A percentile compares a stretch with the other conserved stretches of the same genome.
Conservation (phyloP, 2,329 filamentous ascomycete genomes). For the Penicillium janthinellum region DNA sequence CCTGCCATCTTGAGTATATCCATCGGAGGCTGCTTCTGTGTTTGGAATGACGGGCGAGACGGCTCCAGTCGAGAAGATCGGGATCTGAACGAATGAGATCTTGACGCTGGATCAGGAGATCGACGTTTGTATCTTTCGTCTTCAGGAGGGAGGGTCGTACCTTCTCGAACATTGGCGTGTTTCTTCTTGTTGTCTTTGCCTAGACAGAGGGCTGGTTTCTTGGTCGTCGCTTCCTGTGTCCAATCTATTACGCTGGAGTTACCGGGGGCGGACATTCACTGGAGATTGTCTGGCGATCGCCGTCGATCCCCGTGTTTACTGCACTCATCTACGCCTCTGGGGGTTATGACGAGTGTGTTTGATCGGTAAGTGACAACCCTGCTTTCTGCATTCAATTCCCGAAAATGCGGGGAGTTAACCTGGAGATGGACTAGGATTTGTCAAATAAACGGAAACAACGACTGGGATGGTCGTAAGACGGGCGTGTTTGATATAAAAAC, state of each 20-base stretch:
- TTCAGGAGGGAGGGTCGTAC: background rate
- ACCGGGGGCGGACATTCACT: slow-evolving; percentile 14
- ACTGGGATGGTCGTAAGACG: background rate
- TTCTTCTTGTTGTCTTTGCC: background rate
- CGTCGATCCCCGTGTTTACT: background rate
- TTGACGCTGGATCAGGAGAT: background rate
- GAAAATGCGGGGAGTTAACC: background rate
- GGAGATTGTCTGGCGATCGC: slow-evolving; percentile 9
- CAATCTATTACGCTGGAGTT: background rate
- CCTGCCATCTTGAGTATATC: background rate
- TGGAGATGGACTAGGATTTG: background rate
- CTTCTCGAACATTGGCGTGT: background rate
- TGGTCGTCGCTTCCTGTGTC: background rate
- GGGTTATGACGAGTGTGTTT: background rate
- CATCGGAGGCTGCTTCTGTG: background rate
- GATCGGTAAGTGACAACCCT: background rate
- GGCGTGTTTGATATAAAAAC: background rate
- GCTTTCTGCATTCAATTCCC: background rate
- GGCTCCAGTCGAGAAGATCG: background rate
- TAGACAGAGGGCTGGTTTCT: background rate
- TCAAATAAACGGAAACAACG: background rate
- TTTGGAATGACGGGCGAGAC: background rate
- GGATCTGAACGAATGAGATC: background rate
- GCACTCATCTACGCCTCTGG: background rate
- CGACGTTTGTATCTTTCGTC: background rate